These are phyloP conservation scores for Aureobasidium vineae DNA, from an alignment of 2,329 filamentous ascomycete genomes.

Conservation along the genomic window DNA sequence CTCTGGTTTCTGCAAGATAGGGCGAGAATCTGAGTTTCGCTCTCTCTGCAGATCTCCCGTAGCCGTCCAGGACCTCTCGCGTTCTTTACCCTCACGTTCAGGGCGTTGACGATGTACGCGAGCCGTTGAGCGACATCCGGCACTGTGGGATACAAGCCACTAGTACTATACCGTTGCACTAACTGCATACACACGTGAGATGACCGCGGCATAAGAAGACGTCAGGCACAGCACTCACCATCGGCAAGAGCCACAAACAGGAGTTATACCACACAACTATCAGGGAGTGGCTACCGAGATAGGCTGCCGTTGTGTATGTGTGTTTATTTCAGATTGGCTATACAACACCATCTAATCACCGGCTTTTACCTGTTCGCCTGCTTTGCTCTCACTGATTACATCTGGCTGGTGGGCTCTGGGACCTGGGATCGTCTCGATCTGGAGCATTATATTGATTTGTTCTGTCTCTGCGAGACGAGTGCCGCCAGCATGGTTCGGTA, in stretches of 20 bases:
- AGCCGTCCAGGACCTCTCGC: background rate
- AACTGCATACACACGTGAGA: constrained; percentile 23
- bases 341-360: background rate
- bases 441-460: constrained; percentile 3
- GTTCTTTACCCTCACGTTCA: constrained; percentile 12
- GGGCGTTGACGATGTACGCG: background rate
- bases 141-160: background rate
- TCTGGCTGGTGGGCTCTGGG: background rate
- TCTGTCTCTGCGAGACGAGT: background rate
- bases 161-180: constrained; percentile 9
- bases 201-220: constrained; percentile 4
- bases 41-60: constrained; percentile 17
- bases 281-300: background rate
- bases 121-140: constrained; percentile 5
- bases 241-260: background rate
- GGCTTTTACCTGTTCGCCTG: background rate
- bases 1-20: background rate
- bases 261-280: background rate
- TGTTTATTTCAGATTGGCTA: background rate
- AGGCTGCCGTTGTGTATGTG: background rate
- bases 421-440: background rate
- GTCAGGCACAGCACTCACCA: background rate
- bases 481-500: constrained; percentile 10
- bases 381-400: background rate
- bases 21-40: constrained; percentile 4